A percentile compares a stretch with the other conserved stretches of the same genome.
Conservation (phyloP, 2,329 filamentous ascomycete species). For the Aspergillus caelatus region DNA sequence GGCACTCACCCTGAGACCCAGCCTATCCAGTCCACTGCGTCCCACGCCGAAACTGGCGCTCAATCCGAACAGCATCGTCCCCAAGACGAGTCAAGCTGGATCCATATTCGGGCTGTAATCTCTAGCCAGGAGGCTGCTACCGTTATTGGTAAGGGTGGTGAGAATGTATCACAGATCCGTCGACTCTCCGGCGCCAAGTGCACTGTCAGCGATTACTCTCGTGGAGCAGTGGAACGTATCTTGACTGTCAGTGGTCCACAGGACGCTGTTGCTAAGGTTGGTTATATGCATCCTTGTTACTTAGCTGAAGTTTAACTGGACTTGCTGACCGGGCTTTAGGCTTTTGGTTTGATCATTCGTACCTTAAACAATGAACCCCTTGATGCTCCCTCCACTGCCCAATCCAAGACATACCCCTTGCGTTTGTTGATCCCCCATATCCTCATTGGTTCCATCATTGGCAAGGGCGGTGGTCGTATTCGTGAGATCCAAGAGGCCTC, state of each 20-base stretch:
- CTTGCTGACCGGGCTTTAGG: constrained; percentile 54
- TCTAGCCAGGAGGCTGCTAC: constrained; percentile 97
- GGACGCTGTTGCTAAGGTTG: constrained; percentile 93
- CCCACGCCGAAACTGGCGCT: constrained; percentile 53
- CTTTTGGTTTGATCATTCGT: constrained; percentile 96
- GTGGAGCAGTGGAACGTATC: constrained; percentile 95
- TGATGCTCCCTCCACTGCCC: constrained; percentile 81
- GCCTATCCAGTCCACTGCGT: constrained; percentile 60
- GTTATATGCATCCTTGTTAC: constrained; percentile 30
- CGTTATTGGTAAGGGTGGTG: constrained; percentile 96
- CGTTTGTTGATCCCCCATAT: constrained; percentile 95
- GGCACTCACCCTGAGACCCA: constrained; percentile 55
- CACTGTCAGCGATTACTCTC: constrained; percentile 97
- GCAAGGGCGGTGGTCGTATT: constrained; percentile 93
- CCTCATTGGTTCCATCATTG: constrained; percentile 97
- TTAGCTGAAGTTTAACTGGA: constrained; percentile 16
- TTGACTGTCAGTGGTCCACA: constrained; percentile 95
- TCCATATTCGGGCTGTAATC: constrained; percentile 95
- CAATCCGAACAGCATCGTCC: constrained; percentile 50
- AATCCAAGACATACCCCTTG: constrained; percentile 96
- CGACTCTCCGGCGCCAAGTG: constrained; percentile 96
- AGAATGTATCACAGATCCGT: constrained; percentile 97
- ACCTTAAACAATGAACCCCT: constrained; percentile 97
- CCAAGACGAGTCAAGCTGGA: constrained; percentile 93
- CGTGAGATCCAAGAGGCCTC: constrained; percentile 98